Conservation (phyloP, 768 basidiomycete genomes). For the Kwoniella sp. region DNA sequence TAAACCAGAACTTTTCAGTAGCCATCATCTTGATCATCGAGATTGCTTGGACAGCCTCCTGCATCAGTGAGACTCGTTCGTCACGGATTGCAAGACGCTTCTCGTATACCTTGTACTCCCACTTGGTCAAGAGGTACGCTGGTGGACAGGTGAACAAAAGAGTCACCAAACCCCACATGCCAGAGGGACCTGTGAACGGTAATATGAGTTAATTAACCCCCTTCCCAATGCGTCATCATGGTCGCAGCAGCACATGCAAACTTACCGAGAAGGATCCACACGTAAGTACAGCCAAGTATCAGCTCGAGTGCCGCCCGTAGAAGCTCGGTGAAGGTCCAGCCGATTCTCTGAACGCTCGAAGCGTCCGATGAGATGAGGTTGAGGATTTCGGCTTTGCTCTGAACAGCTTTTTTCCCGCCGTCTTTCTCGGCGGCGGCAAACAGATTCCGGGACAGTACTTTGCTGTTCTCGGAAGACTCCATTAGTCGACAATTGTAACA, state of each 20-base stretch:
- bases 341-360: conserved; percentile 13
- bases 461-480: conserved; percentile 19
- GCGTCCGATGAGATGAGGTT: conserved; percentile 41
- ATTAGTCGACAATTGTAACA: no score
- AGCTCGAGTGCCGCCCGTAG: conserved; percentile 28
- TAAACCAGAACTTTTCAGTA: conserved; percentile 41
- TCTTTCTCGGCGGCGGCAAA: conserved; percentile 19
- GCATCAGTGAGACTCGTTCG: conserved; percentile 37
- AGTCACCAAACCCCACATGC: conserved; percentile 38
- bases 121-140: conserved; percentile 36
- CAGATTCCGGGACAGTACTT: conserved; percentile 37
- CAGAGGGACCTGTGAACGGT: conserved; percentile 37
- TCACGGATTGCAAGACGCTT: conserved; percentile 29
- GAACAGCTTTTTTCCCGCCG: conserved; percentile 9
- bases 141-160: conserved; percentile 37
- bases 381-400: conserved; percentile 43
- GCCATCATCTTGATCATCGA: conserved; percentile 51
- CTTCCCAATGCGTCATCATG: background rate
- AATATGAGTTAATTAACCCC: background rate
- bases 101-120: conserved; percentile 38
- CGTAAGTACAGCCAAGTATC: conserved; percentile 32
- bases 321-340: conserved; percentile 21
- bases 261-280: conserved; percentile 45
- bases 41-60: conserved; percentile 46
- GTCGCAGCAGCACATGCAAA: background rate